These are phyloP conservation scores for Diaporthe humulicola DNA, from an alignment of 2,329 filamentous ascomycete genomes.

Conservation along the genomic window DNA sequence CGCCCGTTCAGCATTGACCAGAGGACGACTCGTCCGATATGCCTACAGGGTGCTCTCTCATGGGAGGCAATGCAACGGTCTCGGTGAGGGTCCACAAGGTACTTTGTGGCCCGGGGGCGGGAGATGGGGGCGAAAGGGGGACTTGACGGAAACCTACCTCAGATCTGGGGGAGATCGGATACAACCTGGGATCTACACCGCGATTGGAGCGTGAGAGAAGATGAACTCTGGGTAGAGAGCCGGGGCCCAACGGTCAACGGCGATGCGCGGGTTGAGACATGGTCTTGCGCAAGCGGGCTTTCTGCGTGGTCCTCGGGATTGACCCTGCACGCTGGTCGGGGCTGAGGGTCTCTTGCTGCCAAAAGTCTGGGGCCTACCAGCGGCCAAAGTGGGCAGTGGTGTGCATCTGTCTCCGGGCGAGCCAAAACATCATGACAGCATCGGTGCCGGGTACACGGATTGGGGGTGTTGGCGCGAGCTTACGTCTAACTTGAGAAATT, in stretches of 20 bases:
- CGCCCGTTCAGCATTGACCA: slow-evolving; percentile 29
- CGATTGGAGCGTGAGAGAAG: slow-evolving; percentile 25
- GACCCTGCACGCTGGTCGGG: not conserved
- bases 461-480: slow-evolving; percentile 8
- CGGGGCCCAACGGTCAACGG: slow-evolving; percentile 24
- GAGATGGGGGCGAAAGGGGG: not conserved
- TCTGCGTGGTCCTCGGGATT: not conserved
- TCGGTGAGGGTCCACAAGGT: slow-evolving; percentile 9
- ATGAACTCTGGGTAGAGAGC: not conserved
- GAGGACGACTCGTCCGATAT: slow-evolving; percentile 24
- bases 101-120: not conserved
- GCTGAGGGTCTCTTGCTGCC: not conserved
- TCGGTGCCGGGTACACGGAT: slow-evolving; percentile 7
- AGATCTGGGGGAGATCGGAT: slow-evolving; percentile 22
- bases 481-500: slow-evolving; percentile 12
- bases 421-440: slow-evolving; percentile 11
- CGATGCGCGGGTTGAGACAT: slow-evolving; percentile 25
- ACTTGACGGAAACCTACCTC: not conserved
- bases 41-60: not conserved
- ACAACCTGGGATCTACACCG: slow-evolving; percentile 21
- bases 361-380: not conserved
- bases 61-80: slow-evolving; percentile 9
- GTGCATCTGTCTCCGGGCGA: not conserved
- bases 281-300: slow-evolving; percentile 8
- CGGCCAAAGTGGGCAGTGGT: not conserved